Evolutionary conservation across 805 yeast genomes (phyloP), one percentile per base, ranked within the genome.

Genomic region (Nakazawaea ernobii): DNA sequence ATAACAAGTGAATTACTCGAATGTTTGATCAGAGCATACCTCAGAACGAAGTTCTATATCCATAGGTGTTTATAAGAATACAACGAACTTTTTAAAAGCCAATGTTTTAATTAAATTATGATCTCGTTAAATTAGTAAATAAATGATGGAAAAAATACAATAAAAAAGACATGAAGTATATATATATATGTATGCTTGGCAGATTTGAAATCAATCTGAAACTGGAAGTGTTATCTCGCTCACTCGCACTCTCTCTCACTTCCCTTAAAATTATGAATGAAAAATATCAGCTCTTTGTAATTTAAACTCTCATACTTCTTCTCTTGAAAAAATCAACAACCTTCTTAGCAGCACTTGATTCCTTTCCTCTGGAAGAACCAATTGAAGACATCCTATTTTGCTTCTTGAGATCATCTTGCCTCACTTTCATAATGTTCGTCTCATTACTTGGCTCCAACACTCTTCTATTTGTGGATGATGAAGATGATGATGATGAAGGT

Each of bases 301-400:
- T 20, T 53, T 50, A 66, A 30, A 66, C 65, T 53, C 71, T 61
- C 48, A 66, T 61, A 56, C 70, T 79, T 65, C 87, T 77, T 65
- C 91, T 75, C 60, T 83, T 83, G 69, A 84, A 84, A 61, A 84
- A 84, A 61, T 84, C 91, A 75, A 84, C 79, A 8, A 84, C 90
- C 56, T 80, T 80, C 59, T 82, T 79, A 5, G 94, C 89, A 2
- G 94, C 84, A 42, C 90, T 82, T 17, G 81, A 79, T 54, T 82
- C 87, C 54, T 75, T 79, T 52, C 69, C 63, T 29, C 42, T 42
- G 10, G 38, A 17, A 17, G 32, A 9, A 20, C 38, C 44, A 10
- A 33, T 33, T 27, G 39, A 29, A 14, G 48, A 45, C 40, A 39
- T 43, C 24, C 44, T 39, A 29, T 36, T 37, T 38, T 24, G 52